A percentile compares a stretch with the other conserved stretches of the same genome.
Conservation (phyloP, 2,329 filamentous ascomycete species). For the Colletotrichum cuscutae region DNA sequence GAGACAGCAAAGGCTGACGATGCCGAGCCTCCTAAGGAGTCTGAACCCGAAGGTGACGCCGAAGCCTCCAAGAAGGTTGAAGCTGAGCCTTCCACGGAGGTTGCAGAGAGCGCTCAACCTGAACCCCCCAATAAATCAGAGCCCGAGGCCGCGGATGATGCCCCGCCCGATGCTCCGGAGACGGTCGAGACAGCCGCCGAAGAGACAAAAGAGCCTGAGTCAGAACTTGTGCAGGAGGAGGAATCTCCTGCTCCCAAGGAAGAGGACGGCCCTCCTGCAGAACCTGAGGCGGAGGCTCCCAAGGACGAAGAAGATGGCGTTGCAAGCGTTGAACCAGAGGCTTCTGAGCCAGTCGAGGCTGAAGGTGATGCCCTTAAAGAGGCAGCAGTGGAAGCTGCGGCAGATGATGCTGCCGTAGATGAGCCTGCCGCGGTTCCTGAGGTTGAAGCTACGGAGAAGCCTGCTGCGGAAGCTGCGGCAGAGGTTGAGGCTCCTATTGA, state of each 20-base stretch:
- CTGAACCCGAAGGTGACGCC: background rate
- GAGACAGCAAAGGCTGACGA: background rate
- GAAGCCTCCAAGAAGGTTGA: background rate
- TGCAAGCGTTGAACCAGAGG: background rate
- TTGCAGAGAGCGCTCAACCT: background rate
- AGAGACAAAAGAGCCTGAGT: background rate
- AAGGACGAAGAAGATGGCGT: background rate
- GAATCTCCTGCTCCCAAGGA: background rate
- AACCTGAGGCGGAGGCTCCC: background rate
- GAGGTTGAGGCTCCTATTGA: background rate
- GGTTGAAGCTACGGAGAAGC: background rate
- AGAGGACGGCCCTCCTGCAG: background rate
- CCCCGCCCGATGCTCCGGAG: background rate
- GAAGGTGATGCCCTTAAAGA: background rate
- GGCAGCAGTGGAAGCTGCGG: background rate
- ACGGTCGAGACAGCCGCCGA: background rate
- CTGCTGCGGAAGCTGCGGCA: background rate
- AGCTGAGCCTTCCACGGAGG: background rate
- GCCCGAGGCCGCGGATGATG: background rate
- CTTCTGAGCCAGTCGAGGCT: background rate
- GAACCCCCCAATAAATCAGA: background rate
- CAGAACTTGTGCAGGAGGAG: background rate
- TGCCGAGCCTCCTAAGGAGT: background rate
- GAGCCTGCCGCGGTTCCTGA: background rate
- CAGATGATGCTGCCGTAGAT: background rate